A percentile compares a stretch with the other conserved stretches of the same genome.
Conservation (phyloP, 768 basidiomycete species). For the Collybia sp. region DNA sequence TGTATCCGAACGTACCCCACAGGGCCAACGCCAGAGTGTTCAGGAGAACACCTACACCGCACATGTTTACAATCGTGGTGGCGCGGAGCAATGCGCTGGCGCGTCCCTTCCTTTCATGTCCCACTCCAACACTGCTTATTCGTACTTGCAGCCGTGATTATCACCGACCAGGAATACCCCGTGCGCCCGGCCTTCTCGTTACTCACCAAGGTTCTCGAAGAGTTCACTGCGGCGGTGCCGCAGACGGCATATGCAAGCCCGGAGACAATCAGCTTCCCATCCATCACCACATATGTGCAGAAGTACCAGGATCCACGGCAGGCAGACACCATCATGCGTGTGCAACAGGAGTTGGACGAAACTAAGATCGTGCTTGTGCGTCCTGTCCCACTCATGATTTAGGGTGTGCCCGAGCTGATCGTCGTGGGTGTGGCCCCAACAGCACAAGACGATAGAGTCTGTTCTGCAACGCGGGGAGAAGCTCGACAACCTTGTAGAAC, state of each 20-base stretch:
- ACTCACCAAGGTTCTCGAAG: conserved; percentile 88
- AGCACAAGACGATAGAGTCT: conserved; percentile 99
- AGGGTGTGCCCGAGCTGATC: conserved; percentile 1
- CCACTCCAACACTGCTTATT: conserved; percentile 5
- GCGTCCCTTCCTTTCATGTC: conserved; percentile 16
- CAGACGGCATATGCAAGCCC: conserved; percentile 64
- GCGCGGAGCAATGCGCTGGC: conserved; percentile 85
- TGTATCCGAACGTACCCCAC: conserved; percentile 80
- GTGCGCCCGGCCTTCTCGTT: conserved; percentile 95
- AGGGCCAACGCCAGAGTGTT: conserved; percentile 89
- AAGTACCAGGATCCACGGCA: conserved; percentile 98
- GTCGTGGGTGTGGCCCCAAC: conserved; percentile 2
- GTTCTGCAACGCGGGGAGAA: conserved; percentile 96
- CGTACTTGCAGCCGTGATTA: conserved; percentile 65
- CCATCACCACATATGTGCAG: conserved; percentile 68
- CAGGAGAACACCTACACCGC: conserved; percentile 92
- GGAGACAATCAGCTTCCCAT: conserved; percentile 69
- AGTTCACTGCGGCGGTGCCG: conserved; percentile 79
- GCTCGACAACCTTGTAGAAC: conserved; percentile 91
- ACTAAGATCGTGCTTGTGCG: conserved; percentile 96
- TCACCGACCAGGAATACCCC: conserved; percentile 95
- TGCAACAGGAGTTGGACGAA: conserved; percentile 97
- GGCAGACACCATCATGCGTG: conserved; percentile 97
- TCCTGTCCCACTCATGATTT: conserved; percentile 7
- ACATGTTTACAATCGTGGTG: conserved; percentile 89